These are phyloP conservation scores for Claviceps quebecensis DNA, from an alignment of 2,329 filamentous ascomycete genomes.

Conservation along the genomic window DNA sequence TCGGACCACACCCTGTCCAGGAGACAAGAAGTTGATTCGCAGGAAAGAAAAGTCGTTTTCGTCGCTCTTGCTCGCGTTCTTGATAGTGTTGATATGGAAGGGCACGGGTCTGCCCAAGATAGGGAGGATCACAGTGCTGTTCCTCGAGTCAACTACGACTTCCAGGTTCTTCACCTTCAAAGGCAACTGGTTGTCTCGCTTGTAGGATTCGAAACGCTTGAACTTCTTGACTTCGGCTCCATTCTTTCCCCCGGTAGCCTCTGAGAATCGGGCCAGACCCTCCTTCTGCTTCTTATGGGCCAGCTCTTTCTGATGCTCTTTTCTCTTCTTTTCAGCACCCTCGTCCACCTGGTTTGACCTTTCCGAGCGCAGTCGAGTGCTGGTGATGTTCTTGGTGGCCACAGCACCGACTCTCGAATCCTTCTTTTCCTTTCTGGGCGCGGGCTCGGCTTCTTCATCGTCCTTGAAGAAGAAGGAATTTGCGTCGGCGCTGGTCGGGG, in stretches of 20 bases:
- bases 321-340: conserved; percentile 72
- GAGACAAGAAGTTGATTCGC: conserved; percentile 92
- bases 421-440: conserved; percentile 84
- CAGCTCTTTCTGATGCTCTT: conserved; percentile 83
- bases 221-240: conserved; percentile 95
- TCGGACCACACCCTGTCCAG: conserved; percentile 88
- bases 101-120: conserved; percentile 96
- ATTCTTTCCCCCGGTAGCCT: conserved; percentile 71
- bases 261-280: conserved; percentile 71
- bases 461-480: conserved; percentile 99
- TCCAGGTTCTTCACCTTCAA: conserved; percentile 68
- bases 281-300: conserved; percentile 81
- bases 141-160: conserved; percentile 84
- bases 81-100: conserved; percentile 96
- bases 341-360: conserved; percentile 79
- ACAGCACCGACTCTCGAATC: conserved; percentile 72
- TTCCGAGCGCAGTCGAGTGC: conserved; percentile 82
- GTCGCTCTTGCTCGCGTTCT: conserved; percentile 95
- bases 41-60: conserved; percentile 90
- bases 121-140: conserved; percentile 77
- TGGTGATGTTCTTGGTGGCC: conserved; percentile 88
- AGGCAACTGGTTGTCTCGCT: conserved; percentile 90
- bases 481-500: conserved; percentile 78
- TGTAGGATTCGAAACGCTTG: conserved; percentile 98
- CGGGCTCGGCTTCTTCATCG: conserved; percentile 72